phyloP scores from a whole-genome alignment of 2,329 filamentous ascomycete species.

The Escovopsis sp. region DNA sequence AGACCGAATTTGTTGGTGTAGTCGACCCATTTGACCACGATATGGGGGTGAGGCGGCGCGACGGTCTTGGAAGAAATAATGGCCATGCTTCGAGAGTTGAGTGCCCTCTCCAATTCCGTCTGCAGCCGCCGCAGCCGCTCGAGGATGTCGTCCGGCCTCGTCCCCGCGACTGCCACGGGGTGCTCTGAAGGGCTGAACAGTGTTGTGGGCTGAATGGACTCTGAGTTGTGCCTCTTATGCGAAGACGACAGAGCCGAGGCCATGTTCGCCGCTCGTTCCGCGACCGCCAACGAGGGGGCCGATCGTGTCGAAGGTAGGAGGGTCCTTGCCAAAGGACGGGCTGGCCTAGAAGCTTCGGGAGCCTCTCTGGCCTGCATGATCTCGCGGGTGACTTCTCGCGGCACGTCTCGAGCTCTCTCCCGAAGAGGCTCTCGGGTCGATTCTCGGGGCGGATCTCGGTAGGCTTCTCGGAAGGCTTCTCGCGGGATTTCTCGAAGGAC shows the following conservation, averaged over 20 bases:
- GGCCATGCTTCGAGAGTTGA: conserved; percentile 48
- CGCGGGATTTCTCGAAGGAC: no score
- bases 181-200: conserved; percentile 42
- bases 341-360: conserved; percentile 12
- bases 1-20: conserved; percentile 79
- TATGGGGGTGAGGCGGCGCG: conserved; percentile 41
- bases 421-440: neutral
- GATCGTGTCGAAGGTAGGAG: conserved; percentile 14
- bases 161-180: conserved; percentile 32
- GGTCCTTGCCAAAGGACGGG: conserved; percentile 15
- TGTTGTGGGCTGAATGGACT: conserved; percentile 25
- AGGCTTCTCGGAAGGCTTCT: neutral
- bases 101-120: conserved; percentile 43
- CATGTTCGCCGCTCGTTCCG: conserved; percentile 16
- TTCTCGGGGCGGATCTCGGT: neutral
- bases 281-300: conserved; percentile 12
- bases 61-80: conserved; percentile 39
- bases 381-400: neutral
- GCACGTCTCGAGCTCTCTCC: no score
- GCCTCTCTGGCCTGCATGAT: conserved; percentile 7
- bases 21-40: conserved; percentile 71
- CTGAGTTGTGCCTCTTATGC: conserved; percentile 14
- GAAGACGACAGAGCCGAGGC: conserved; percentile 11
- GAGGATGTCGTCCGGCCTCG: conserved; percentile 42
- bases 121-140: conserved; percentile 41